These are phyloP conservation scores for Diospyros kaki DNA, from an alignment of 148 eudicot species.

Conservation along the genomic window DNA sequence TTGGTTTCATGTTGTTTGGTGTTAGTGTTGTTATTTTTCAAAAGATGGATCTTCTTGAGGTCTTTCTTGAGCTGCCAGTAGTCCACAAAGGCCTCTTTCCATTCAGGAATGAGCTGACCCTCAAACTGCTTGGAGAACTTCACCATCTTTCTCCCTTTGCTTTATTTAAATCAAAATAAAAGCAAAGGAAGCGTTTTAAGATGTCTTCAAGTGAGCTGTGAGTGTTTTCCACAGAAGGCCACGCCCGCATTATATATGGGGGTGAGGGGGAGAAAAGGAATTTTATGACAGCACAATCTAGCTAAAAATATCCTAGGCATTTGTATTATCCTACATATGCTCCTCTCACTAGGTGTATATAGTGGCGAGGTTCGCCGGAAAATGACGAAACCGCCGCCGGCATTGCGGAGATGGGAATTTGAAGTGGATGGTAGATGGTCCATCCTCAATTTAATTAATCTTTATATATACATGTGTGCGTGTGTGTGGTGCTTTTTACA, in stretches of 20 bases:
- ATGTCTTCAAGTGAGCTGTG: constrained; percentile 17
- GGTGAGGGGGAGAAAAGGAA: constrained; percentile 15
- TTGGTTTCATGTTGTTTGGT: constrained; percentile 29
- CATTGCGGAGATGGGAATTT: not conserved
- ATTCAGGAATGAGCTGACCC: constrained; percentile 85
- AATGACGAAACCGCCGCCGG: constrained; percentile 22
- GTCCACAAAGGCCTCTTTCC: constrained; percentile 97
- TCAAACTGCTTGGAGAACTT: constrained; percentile 87
- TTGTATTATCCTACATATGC: constrained; percentile 29
- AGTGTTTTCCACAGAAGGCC: constrained; percentile 39
- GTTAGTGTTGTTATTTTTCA: constrained; percentile 21
- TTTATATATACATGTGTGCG: too few relatives aligned
- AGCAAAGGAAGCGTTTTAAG: not conserved
- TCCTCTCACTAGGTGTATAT: constrained; percentile 41
- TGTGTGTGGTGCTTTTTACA: not conserved
- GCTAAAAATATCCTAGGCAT: constrained; percentile 39
- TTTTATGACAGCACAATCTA: constrained; percentile 49
- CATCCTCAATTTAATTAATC: not conserved
- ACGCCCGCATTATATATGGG: constrained; percentile 41
- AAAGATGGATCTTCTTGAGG: constrained; percentile 59
- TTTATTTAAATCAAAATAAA: not conserved
- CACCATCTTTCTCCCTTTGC: constrained; percentile 30
- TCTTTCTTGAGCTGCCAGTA: constrained; percentile 73
- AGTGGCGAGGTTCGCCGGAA: constrained; percentile 37
- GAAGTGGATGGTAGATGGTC: not conserved